These are phyloP conservation scores for Cicer pinnatifidum DNA, from an alignment of 306 rosid species.

Conservation along the genomic window DNA sequence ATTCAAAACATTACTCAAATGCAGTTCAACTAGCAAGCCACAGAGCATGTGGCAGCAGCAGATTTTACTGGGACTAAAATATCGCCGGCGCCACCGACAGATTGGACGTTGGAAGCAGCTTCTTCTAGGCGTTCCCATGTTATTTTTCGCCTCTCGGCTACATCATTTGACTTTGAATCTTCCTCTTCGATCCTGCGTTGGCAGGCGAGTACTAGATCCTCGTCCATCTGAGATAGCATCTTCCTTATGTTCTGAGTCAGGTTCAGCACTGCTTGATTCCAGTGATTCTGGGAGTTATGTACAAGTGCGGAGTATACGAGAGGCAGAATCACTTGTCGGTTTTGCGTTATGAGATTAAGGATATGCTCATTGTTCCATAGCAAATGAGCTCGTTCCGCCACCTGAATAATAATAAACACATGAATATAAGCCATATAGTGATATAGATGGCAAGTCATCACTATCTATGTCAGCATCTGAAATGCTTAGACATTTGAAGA, in stretches of 20 bases:
- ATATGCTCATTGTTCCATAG: slow-evolving; percentile 94
- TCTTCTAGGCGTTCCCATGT: slow-evolving; percentile 91
- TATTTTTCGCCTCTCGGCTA: slow-evolving; percentile 76
- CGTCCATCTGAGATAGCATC: slow-evolving; percentile 84
- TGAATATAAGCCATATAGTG: not conserved
- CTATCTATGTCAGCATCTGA: not conserved
- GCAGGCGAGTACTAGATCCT: slow-evolving; percentile 75
- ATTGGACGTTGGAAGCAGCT: slow-evolving; percentile 48
- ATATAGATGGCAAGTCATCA: slow-evolving; percentile 12
- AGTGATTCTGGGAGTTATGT: slow-evolving; percentile 76
- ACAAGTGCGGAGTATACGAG: slow-evolving; percentile 86
- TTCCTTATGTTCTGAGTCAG: slow-evolving; percentile 79
- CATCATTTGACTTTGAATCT: slow-evolving; percentile 51
- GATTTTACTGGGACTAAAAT: slow-evolving; percentile 66
- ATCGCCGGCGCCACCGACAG: slow-evolving; percentile 39
- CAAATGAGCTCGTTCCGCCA: slow-evolving; percentile 94
- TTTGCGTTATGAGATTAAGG: slow-evolving; percentile 74
- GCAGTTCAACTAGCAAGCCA: slow-evolving; percentile 72
- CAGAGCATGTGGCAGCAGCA: slow-evolving; percentile 71
- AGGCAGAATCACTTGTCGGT: slow-evolving; percentile 83
- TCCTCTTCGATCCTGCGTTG: slow-evolving; percentile 82
- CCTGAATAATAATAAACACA: slow-evolving; percentile 51
- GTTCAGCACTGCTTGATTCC: slow-evolving; percentile 97
- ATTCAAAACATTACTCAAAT: slow-evolving; percentile 26
- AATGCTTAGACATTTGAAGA: slow-evolving; percentile 24